phyloP scores from a whole-genome alignment of 2,329 filamentous ascomycete genomes.

The Paramyrothecium roridum region DNA sequence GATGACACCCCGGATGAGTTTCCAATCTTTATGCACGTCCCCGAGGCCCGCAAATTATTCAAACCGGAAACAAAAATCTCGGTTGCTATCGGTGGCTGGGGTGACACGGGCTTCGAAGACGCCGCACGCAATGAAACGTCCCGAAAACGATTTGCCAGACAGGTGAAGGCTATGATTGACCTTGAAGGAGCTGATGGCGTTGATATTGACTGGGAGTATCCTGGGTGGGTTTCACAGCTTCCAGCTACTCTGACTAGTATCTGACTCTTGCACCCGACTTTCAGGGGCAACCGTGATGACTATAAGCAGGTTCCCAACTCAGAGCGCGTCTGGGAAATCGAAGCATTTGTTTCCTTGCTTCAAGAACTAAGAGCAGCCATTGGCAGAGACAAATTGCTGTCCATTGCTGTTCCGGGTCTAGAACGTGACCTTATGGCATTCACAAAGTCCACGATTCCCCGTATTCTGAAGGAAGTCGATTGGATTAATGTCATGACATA shows the following conservation, averaged over 20 bases:
- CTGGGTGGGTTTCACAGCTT: conserved; percentile 39
- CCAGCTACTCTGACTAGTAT: not conserved
- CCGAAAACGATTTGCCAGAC: conserved; percentile 58
- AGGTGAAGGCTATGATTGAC: conserved; percentile 61
- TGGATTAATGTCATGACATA: conserved; percentile 70
- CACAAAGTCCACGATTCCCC: conserved; percentile 52
- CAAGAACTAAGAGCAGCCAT: no score
- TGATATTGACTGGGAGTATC: conserved; percentile 66
- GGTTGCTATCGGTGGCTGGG: conserved; percentile 75
- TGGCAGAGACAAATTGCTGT: conserved; percentile 54
- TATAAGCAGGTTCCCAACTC: no score
- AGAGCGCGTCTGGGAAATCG: no score
- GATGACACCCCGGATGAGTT: conserved; percentile 32
- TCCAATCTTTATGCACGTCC: conserved; percentile 52
- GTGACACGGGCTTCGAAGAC: conserved; percentile 64
- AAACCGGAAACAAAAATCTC: conserved; percentile 56
- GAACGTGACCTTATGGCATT: conserved; percentile 66
- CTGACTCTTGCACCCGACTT: not conserved
- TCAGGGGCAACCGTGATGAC: conserved; percentile 66
- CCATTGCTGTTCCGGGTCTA: conserved; percentile 65
- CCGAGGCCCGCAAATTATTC: conserved; percentile 45
- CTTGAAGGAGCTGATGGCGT: conserved; percentile 62
- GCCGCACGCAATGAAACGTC: conserved; percentile 50
- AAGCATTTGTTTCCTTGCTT: no score
- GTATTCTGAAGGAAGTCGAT: conserved; percentile 58